Evolutionary conservation across 108 stramenopile genomes (phyloP).

Genomic region (Conticribra weissflogii): DNA sequence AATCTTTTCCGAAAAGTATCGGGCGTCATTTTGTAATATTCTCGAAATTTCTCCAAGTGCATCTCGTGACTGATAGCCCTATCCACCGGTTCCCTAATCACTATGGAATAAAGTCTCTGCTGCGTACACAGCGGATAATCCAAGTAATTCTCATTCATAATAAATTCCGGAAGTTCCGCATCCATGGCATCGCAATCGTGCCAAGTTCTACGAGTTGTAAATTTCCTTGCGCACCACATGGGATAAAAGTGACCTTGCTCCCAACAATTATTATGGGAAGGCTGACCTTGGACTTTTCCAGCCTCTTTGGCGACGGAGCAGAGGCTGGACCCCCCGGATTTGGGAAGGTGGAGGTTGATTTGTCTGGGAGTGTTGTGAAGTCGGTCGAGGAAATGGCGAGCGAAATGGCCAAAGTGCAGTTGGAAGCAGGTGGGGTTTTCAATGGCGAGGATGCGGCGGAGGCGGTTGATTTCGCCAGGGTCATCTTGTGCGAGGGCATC

Average conservation of each 20-base stretch:
- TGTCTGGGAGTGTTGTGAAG: background rate
- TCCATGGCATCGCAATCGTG: background rate
- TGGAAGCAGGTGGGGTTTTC: slow-evolving; percentile 20
- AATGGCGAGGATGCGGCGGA: slow-evolving; percentile 15
- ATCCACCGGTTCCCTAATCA: slow-evolving; percentile 18
- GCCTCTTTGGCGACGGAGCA: slow-evolving; percentile 12
- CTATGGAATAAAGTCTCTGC: slow-evolving; percentile 10
- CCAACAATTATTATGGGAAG: slow-evolving; percentile 7
- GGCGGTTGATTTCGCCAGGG: slow-evolving; percentile 14
- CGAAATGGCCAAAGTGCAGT: background rate
- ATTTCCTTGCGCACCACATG: slow-evolving; percentile 1
- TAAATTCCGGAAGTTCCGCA: slow-evolving; percentile 13
- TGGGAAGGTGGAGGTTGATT: slow-evolving; percentile 22
- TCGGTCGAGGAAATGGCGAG: slow-evolving; percentile 1
- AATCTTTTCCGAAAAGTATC: too few relatives aligned
- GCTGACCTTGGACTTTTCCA: background rate
- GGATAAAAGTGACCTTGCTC: slow-evolving; percentile 22
- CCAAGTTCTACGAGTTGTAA: background rate
- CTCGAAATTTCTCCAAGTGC: background rate
- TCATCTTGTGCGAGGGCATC: background rate
- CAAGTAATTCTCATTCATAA: slow-evolving; percentile 36
- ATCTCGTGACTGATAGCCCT: slow-evolving; percentile 22
- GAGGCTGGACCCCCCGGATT: slow-evolving; percentile 17
- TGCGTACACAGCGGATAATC: slow-evolving; percentile 23
- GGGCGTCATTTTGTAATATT: background rate